Evolutionary conservation across 352 stramenopile species (phyloP), one percentile per base, ranked within the genome.

Genomic region (Phytophthora citricola): DNA sequence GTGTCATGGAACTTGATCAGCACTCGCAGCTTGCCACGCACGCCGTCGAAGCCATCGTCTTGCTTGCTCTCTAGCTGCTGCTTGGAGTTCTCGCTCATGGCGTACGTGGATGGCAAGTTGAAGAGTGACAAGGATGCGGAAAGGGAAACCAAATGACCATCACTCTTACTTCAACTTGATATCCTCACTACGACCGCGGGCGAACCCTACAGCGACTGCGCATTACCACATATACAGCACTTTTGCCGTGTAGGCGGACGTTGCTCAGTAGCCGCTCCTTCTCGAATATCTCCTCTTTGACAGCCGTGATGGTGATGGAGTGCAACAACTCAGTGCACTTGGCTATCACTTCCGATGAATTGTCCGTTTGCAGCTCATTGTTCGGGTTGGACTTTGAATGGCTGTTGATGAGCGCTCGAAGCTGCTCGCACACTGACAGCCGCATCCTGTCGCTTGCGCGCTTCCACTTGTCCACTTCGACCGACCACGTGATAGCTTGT

Each of bases 131-230:
- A 58, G 43, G 52, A 41, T 48, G 44, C 44, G 44, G 24, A 52
- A 63, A 63, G 36, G 60, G 52, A 64, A 64, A 58, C 27, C 39
- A 47, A 63, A 14, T 3, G 61, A 69, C 46, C 53, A 65, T 70
- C 62, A 70, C 32, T 65, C 62, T 59, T 44, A 65, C 54, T 65
- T 70, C 54, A 70, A 70, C 62, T 55, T 69, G 58, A 31, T 43
- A 43, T 20, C n/a, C 17, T 27, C 20, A 58, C 53, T 54, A 69
- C 10, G 61, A 64, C 27, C 53, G 61, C 14, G 53, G 46, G 5
- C 53, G 61, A 12, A 69, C 61, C 34, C 61, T 54, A 26, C 46
- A 69, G 29, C 53, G 61, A 48, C 15, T 58, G 17, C 45, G 61
- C 22, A 53, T 17, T 3, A 58, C 4, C 27, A 69, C 26, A 32